Conservation (phyloP, 345 rosid species). For the Sonneratia caseolaris region DNA sequence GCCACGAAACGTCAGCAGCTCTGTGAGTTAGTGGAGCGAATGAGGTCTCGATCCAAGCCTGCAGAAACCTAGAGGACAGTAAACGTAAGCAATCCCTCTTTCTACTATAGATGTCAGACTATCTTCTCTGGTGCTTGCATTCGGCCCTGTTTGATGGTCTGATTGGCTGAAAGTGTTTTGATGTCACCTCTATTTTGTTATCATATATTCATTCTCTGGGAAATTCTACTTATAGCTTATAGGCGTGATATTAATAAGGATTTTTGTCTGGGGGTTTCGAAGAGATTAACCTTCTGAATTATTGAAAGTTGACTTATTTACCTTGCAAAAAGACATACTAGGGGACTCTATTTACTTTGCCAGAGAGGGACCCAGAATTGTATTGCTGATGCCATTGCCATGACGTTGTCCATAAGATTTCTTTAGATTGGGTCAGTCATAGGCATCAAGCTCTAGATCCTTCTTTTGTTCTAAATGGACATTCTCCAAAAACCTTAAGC, state of each 20-base stretch:
- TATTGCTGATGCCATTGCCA: not conserved
- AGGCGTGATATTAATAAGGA: not conserved
- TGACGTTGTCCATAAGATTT: not conserved
- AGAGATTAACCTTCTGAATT: not conserved
- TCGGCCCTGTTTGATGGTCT: not conserved
- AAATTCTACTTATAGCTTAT: not conserved
- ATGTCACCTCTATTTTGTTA: not conserved
- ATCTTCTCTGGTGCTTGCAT: not conserved
- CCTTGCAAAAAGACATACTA: not conserved
- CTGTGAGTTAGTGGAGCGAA: constrained; percentile 70
- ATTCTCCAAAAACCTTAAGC: too few species aligned
- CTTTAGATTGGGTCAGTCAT: too few species aligned
- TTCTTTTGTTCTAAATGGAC: too few species aligned
- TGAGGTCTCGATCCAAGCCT: constrained; percentile 45
- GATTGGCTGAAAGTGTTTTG: not conserved
- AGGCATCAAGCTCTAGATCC: too few species aligned
- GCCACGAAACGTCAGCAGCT: constrained; percentile 56
- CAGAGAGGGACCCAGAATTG: not conserved
- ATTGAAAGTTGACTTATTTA: not conserved
- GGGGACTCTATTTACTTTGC: not conserved
- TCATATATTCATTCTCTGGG: not conserved
- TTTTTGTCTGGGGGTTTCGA: not conserved
- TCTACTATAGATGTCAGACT: not conserved
- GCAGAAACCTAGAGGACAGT: constrained; percentile 2
- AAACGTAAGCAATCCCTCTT: not conserved